Base-by-base conservation (phyloP, 2,329 filamentous ascomycete species). In the Capronia epimyces region DNA sequence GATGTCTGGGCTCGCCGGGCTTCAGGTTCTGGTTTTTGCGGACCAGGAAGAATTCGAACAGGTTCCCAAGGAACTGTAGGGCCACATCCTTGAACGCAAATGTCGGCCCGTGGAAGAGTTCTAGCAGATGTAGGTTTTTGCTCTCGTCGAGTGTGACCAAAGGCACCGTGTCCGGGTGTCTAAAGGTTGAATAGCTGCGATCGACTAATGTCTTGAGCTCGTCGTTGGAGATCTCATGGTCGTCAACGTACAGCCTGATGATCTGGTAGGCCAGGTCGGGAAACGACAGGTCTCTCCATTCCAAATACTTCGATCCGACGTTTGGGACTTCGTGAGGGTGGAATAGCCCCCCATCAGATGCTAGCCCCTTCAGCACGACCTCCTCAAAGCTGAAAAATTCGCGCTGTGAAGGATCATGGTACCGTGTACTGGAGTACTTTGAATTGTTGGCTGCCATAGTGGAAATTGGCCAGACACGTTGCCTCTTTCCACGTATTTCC, bases 11-110 rank as follows among this genome's bases (percentile, higher is more conserved):
- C 71, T 71, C 71, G 16, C 67, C 69, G 24, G 58, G 50, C 52
- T 71, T 71, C 13, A 58, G 41, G 10, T 68, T 69, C 52, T 69
- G 48, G 51, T 75, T 75, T 60, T 67, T 70, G 7, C 72, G 67
- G 3, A 70, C 64, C 3, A 75, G 64, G 53, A 75, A 70, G 55
- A 71, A 75, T 58, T 75, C 71, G 50, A 75, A 97, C 2, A 98
- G 75, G 64, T 98, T 97, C n/a, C 93, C 93, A 1, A 98, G 74
- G 65, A 96, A 93, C 63, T 97, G 91, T 56, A 97, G 75, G 13
- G 90, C 90, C 45, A 90, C 87, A 69, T 97, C 91, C 72, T 97
- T 95, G 76, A 97, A 97, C 1, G 91, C 86, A 67, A 89, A 96
- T 0, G 86, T 97, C 6, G 89, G 93, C 1, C 93, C 93, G 67